These are phyloP conservation scores for Fraxinus anomala DNA, from an alignment of 257 asterid species.

Conservation along the genomic window DNA sequence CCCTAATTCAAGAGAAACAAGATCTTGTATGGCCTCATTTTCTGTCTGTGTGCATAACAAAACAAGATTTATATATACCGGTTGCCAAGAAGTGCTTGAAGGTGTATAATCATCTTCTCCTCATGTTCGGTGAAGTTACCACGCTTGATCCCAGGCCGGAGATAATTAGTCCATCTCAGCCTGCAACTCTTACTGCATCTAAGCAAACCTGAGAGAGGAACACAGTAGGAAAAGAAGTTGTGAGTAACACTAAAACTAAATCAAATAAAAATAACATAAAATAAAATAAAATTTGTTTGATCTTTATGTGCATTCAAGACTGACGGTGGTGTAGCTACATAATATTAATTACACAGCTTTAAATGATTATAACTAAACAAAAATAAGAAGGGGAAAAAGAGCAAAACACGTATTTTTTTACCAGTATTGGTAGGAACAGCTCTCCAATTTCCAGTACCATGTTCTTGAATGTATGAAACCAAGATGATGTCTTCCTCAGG, in stretches of 20 bases:
- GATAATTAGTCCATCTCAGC: conserved; percentile 78
- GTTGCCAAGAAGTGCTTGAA: conserved; percentile 79
- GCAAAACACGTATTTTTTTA: background rate
- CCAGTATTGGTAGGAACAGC: conserved; percentile 74
- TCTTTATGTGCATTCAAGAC: conserved; percentile 32
- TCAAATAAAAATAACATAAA: no score
- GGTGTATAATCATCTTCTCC: conserved; percentile 72
- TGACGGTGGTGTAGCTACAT: conserved; percentile 32
- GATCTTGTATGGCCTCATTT: conserved; percentile 27
- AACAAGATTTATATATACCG: conserved; percentile 35
- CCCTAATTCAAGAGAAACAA: conserved; percentile 20
- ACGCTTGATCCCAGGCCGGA: conserved; percentile 76
- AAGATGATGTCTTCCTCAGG: conserved; percentile 74
- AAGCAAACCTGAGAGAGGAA: conserved; percentile 47
- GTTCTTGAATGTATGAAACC: conserved; percentile 75
- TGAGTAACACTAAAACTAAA: background rate
- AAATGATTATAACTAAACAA: conserved; percentile 45
- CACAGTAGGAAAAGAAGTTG: background rate
- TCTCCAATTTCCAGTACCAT: conserved; percentile 78
- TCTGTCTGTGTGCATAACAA: background rate
- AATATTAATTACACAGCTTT: conserved; percentile 44
- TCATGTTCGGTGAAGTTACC: conserved; percentile 64
- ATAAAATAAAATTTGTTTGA: background rate
- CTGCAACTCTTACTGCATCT: conserved; percentile 79
- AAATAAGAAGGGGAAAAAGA: background rate